Base-by-base conservation (phyloP, 768 basidiomycete genomes). In the Boletus pseudopeckii region DNA sequence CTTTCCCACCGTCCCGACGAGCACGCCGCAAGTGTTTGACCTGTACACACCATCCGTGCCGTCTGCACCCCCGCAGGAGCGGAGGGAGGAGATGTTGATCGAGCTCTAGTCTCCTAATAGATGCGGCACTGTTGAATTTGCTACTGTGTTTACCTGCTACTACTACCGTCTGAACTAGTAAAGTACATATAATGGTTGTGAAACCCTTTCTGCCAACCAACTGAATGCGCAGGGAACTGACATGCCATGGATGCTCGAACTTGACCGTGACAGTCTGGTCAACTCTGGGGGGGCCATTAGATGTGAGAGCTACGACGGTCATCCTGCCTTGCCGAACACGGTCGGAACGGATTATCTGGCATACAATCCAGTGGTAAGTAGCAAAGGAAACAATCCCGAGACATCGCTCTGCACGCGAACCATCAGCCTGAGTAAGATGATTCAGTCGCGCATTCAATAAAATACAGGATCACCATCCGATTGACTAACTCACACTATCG, bases 1-100 rank as follows among this genome's bases (percentile, higher is more conserved):
- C 48, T 88, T 90, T 69, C 88, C 88, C 1, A 74, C 73, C 28
- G 87, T 74, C 7, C 88, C 88, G 6, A 86, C 84, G 5, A 72
- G 73, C 13, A 67, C 74, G 8, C 85, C 88, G 2, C 81, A 84
- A 63, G 48, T 73, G 6, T 82, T 78, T 65, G 68, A 79, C 26
- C 57, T 76, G 65, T 83, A 84, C 60, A 72, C 68, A 9, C 67
- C 80, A 5, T 73, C 83, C 17, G 73, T 72, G 43, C 76, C 81
- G 5, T 66, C 73, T 37, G 77, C 75, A 36, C 53, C 65, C 3
- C 80, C 81, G 45, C 77, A 79, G 54, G 84, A 86, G 56, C 80
- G 86, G 64, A 80, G 85, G 71, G 87, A 89, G 53, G 77, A 76
- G 45, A 58, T 76, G 59, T 60, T 79, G 69, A 79, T 80, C 55